These are phyloP conservation scores for Monoraphidium neglectum DNA, from an alignment of 139 green algal species.

Conservation along the genomic window DNA sequence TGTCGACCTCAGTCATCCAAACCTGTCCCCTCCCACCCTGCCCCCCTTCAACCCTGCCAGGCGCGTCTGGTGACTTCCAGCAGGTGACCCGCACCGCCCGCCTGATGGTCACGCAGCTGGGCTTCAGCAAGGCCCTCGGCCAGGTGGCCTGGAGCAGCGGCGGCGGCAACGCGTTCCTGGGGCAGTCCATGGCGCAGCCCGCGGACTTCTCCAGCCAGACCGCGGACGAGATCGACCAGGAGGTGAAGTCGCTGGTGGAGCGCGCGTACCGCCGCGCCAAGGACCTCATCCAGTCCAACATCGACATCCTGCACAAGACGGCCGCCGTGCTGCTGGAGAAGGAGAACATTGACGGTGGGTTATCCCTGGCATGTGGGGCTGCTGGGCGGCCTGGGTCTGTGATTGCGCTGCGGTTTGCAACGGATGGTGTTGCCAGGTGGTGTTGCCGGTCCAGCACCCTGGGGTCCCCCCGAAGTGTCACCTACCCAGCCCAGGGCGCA, in stretches of 20 bases:
- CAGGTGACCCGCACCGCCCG: slow-evolving; percentile 80
- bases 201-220: slow-evolving; percentile 86
- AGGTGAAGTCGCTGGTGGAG: slow-evolving; percentile 92
- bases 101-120: slow-evolving; percentile 96
- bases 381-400: too few relatives aligned
- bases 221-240: slow-evolving; percentile 90
- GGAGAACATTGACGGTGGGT: slow-evolving; percentile 99
- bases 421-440: too few relatives aligned
- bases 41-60: too few relatives aligned
- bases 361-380: too few relatives aligned
- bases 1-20: too few relatives aligned
- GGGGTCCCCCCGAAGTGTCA: too few relatives aligned
- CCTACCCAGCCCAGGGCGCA: too few relatives aligned
- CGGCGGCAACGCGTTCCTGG: slow-evolving; percentile 88
- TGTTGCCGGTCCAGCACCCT: too few relatives aligned
- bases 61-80: slow-evolving; percentile 90
- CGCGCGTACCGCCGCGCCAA: slow-evolving; percentile 95
- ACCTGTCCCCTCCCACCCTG: too few relatives aligned
- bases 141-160: slow-evolving; percentile 77
- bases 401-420: too few relatives aligned
- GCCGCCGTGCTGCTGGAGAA: slow-evolving; percentile 94
- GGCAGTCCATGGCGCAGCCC: slow-evolving; percentile 77
- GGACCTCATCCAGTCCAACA: slow-evolving; percentile 93
- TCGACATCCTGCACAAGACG: slow-evolving; percentile 90
- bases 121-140: slow-evolving; percentile 92